Percentiles rank a stretch among this genome's conserved stretches.
Conservation (phyloP, 768 basidiomycete genomes). For the Auricularia auricula-judae region DNA sequence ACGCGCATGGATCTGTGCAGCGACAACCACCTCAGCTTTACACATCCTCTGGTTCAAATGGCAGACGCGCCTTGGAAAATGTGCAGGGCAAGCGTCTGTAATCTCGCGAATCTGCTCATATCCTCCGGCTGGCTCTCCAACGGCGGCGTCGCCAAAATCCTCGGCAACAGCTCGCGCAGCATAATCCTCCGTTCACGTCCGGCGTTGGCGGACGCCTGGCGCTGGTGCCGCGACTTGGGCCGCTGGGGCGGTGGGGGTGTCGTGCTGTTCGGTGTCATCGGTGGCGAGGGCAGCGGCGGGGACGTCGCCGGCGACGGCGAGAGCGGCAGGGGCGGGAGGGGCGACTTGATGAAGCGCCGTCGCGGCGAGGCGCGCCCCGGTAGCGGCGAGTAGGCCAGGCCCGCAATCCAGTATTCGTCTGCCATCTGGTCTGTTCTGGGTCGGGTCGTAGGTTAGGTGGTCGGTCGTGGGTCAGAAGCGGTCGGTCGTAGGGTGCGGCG, state of each 20-base stretch:
- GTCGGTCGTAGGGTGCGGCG: not conserved
- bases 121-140: not conserved
- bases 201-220: not conserved
- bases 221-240: not conserved
- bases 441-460: not conserved
- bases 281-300: not conserved
- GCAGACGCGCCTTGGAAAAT: not conserved
- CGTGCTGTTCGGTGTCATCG: constrained; percentile 1
- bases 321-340: not conserved
- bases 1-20: not conserved
- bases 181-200: not conserved
- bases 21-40: not conserved
- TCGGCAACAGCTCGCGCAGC: not conserved
- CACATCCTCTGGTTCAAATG: not conserved
- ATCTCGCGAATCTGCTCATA: not conserved
- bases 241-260: not conserved
- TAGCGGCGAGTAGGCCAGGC: not conserved
- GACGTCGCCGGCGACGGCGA: not conserved
- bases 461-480: no score
- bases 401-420: not conserved
- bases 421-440: not conserved
- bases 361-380: not conserved
- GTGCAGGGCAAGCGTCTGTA: not conserved
- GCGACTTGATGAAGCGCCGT: constrained; percentile 1
- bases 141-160: not conserved